Percentiles rank a stretch among this genome's conserved stretches.
Conservation (phyloP, 495 filamentous ascomycete genomes). For the Tuber borchii region DNA sequence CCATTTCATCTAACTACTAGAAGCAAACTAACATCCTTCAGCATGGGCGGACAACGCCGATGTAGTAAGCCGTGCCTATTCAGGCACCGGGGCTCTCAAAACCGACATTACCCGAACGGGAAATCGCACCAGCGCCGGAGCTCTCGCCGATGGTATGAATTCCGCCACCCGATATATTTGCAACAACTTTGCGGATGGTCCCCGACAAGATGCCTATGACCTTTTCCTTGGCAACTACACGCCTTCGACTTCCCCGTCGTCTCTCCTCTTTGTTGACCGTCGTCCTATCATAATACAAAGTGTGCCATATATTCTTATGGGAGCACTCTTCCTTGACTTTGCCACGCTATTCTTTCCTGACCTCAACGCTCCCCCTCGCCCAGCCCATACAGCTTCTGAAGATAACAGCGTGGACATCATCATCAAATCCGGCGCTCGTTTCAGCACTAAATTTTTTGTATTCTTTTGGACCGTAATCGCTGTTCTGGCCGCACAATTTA, state of each 20-base stretch:
- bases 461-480: slow-evolving; percentile 65
- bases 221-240: slow-evolving; percentile 82
- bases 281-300: slow-evolving; percentile 80
- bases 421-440: slow-evolving; percentile 49
- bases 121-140: slow-evolving; percentile 72
- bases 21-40: slow-evolving; percentile 10
- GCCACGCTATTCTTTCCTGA: slow-evolving; percentile 49
- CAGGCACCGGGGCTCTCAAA: slow-evolving; percentile 91
- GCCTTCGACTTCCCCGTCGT: slow-evolving; percentile 59
- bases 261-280: slow-evolving; percentile 71
- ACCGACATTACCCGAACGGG: slow-evolving; percentile 92
- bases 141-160: slow-evolving; percentile 72
- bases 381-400: slow-evolving; percentile 48
- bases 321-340: slow-evolving; percentile 77
- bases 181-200: slow-evolving; percentile 91
- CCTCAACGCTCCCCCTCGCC: background rate
- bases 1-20: background rate
- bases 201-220: slow-evolving; percentile 90
- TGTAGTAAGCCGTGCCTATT: slow-evolving; percentile 83
- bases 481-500: slow-evolving; percentile 64
- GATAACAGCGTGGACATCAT: background rate
- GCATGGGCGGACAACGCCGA: slow-evolving; percentile 96
- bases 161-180: slow-evolving; percentile 74
- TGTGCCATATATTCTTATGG: slow-evolving; percentile 77
- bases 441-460: slow-evolving; percentile 71